These are phyloP conservation scores for Flaveria robusta DNA, from an alignment of 129 eudicot species.

Conservation along the genomic window DNA sequence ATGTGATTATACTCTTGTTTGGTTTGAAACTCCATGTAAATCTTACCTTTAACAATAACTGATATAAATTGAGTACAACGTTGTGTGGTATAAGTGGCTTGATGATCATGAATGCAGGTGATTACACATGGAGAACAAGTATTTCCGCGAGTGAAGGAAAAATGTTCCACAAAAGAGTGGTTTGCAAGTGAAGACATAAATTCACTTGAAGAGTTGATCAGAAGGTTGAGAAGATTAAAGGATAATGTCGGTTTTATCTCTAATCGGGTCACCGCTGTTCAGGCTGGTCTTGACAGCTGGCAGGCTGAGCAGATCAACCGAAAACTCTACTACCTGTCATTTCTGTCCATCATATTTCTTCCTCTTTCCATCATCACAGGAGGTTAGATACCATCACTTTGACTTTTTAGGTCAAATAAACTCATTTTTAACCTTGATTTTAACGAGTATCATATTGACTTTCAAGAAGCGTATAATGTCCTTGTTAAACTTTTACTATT, in stretches of 20 bases:
- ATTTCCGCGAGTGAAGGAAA: slow-evolving; percentile 90
- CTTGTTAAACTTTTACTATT: not conserved
- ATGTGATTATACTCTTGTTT: not conserved
- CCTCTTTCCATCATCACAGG: slow-evolving; percentile 90
- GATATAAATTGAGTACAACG: not conserved
- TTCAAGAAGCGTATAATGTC: not conserved
- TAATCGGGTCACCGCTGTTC: slow-evolving; percentile 88
- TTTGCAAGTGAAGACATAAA: slow-evolving; percentile 69
- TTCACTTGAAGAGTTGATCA: slow-evolving; percentile 73
- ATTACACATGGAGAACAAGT: slow-evolving; percentile 98
- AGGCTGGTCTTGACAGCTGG: slow-evolving; percentile 97
- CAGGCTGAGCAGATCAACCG: slow-evolving; percentile 92
- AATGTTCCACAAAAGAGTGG: slow-evolving; percentile 83
- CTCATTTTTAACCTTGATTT: not conserved
- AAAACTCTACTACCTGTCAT: slow-evolving; percentile 87
- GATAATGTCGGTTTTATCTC: slow-evolving; percentile 93
- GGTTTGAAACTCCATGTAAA: slow-evolving; percentile 1
- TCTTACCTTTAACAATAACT: not conserved
- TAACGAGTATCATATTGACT: not conserved
- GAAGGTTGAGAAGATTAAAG: slow-evolving; percentile 72
- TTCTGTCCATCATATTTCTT: slow-evolving; percentile 89
- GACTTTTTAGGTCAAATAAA: slow-evolving; percentile 4
- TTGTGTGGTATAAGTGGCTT: not conserved
- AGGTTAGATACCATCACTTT: slow-evolving; percentile 50
- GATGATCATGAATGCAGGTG: slow-evolving; percentile 50